Base-by-base conservation (phyloP, 73 alveolate species). In the Paramecium primaurelia region DNA sequence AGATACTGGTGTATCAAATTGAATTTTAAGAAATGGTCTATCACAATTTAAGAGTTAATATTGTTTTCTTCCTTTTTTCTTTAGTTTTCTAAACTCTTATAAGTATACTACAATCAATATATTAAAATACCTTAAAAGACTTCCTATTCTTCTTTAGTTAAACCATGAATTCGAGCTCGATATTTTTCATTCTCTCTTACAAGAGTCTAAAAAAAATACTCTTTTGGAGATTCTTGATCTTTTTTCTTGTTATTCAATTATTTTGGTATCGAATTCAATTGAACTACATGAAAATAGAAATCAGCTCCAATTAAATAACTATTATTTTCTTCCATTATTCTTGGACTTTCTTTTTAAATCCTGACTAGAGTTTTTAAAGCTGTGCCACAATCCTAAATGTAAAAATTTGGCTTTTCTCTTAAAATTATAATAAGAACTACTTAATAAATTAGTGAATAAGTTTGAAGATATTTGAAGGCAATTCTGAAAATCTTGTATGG, bases 291-390 rank as follows among this genome's bases (percentile, higher is more conserved):
- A 80, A 80, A 44, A 25, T 47, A 80, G 37, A 44, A 32, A 36
- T 80, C 91, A 11, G 91, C 47, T 14, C 91, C 91, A 44, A 80
- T 80, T n/a, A 80, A 47, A 25, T 80, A 80, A 26, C 8, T 45
- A 47, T 45, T 80, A 11, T 18, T 42, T 45, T 80, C 44, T 6
- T 32, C 14, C 32, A 80, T 49, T 47, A 32, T 42, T 45, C 49
- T 42, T 11, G 71, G 75, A 4, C 30, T 80, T 22, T 80, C 91
- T 42, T 80, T 80, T 49, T 80, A 9, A n/a, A 80, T 36, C 18
- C 75, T 80, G 4, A 80, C 73, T n/a, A 32, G 45, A 4, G 91
- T 80, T 20, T 25, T 42, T 36, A 49, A 18, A 32, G 22, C 11
- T 6, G 91, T 80, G 5, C 91, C 91, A 44, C 47, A 34, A 80